Evolutionary conservation across 2,329 filamentous ascomycete genomes (phyloP).

Genomic region (Hymenoscyphus fructigenus): DNA sequence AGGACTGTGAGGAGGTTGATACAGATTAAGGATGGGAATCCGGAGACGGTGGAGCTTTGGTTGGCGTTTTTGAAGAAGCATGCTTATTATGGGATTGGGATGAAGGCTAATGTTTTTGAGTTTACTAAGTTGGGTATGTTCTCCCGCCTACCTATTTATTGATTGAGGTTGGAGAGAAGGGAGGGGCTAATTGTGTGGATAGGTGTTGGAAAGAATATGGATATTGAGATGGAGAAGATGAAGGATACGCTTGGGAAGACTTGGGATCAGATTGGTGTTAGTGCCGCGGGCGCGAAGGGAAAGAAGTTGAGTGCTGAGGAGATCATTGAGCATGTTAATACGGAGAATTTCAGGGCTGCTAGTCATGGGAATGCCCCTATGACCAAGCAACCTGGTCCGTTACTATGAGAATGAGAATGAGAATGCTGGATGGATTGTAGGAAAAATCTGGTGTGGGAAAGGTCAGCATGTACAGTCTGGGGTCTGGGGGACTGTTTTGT

Average conservation of each 20-base stretch:
- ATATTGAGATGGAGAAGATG: constrained; percentile 46
- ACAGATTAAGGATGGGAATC: constrained; percentile 88
- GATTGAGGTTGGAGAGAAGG: no score
- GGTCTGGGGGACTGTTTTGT: constrained; percentile 3
- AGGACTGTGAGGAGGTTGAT: constrained; percentile 83
- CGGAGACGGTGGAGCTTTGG: constrained; percentile 88
- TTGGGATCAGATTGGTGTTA: constrained; percentile 57
- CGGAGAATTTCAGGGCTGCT: constrained; percentile 45
- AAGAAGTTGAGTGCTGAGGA: constrained; percentile 50
- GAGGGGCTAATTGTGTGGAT: constrained; percentile 19
- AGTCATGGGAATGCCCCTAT: constrained; percentile 33
- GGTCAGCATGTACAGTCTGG: constrained; percentile 2
- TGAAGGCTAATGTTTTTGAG: constrained; percentile 98
- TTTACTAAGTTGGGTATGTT: constrained; percentile 68
- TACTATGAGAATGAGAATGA: background rate
- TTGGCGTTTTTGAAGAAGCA: constrained; percentile 89
- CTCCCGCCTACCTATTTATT: no score
- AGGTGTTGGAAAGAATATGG: constrained; percentile 55
- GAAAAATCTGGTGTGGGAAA: background rate
- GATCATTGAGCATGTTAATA: constrained; percentile 56
- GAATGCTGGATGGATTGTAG: background rate
- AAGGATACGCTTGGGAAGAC: constrained; percentile 47
- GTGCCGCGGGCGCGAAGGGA: constrained; percentile 35
- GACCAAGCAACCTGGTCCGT: constrained; percentile 12
- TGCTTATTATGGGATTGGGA: constrained; percentile 92